Percentiles rank a stretch among this genome's conserved stretches.
Evolutionary conservation across 176 grass and related monocot species (phyloP).

Genomic region (Musa troglodytarum): DNA sequence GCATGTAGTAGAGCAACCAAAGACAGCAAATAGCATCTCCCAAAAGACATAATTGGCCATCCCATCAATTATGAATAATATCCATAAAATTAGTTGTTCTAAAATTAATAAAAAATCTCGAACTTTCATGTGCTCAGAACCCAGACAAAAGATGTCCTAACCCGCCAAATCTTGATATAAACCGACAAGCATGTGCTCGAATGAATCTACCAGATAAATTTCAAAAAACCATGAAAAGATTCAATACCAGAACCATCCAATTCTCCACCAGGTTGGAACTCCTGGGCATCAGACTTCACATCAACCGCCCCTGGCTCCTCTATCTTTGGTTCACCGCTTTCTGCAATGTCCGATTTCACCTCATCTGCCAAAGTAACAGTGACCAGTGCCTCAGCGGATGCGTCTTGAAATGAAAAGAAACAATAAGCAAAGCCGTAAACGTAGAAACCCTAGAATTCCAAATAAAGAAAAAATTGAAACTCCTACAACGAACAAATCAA

Average conservation of each 20-base stretch:
- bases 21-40: no score
- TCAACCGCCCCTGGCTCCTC: background rate
- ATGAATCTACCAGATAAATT: background rate
- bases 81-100: no score
- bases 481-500: background rate
- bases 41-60: no score
- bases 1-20: no score
- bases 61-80: no score
- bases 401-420: background rate
- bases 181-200: background rate
- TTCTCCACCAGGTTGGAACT: background rate
- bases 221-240: background rate
- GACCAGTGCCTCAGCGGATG: background rate
- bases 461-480: background rate
- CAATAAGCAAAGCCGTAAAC: no score
- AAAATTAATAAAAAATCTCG: no score
- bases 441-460: background rate
- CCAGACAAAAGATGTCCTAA: background rate
- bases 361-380: background rate
- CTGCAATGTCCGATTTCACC: background rate
- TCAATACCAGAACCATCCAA: conserved; percentile 6
- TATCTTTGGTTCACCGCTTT: background rate
- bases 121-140: no score
- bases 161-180: background rate
- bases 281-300: background rate